Percentiles rank a stretch among this genome's conserved stretches.
These are phyloP conservation scores for Pseudogymnoascus sp. DNA, from an alignment of 2,329 filamentous ascomycete genomes.

Conservation along the genomic window DNA sequence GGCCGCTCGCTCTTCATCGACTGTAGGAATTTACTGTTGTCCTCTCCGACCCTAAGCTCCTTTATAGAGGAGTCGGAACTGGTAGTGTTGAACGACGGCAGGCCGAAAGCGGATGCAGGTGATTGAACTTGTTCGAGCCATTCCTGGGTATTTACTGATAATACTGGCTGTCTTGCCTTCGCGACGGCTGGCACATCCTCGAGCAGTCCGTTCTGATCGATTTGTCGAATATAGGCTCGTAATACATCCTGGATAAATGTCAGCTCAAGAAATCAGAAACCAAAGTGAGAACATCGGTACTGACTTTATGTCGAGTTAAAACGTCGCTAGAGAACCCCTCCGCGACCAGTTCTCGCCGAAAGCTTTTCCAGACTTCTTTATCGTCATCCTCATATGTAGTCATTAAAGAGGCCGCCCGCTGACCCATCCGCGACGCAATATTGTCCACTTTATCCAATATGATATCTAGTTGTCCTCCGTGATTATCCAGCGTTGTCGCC, in stretches of 20 bases:
- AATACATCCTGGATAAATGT: slow-evolving; percentile 44
- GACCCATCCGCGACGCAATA: slow-evolving; percentile 46
- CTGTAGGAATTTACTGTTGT: slow-evolving; percentile 27
- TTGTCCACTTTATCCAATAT: slow-evolving; percentile 56
- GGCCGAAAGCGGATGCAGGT: slow-evolving; percentile 11
- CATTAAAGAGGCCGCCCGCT: slow-evolving; percentile 31
- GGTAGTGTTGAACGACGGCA: slow-evolving; percentile 20
- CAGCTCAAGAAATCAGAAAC: slow-evolving; percentile 15
- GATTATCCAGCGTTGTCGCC: slow-evolving; percentile 22
- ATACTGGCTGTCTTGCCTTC: slow-evolving; percentile 26
- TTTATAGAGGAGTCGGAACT: slow-evolving; percentile 19
- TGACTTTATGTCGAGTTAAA: slow-evolving; percentile 51
- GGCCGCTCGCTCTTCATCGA: slow-evolving; percentile 24
- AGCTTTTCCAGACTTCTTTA: slow-evolving; percentile 50
- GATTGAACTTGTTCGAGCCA: slow-evolving; percentile 21
- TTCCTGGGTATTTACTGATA: slow-evolving; percentile 17
- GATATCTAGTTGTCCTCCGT: slow-evolving; percentile 37
- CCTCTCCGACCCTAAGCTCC: slow-evolving; percentile 23
- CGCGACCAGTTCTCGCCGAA: slow-evolving; percentile 49
- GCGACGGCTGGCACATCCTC: slow-evolving; percentile 34
- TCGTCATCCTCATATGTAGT: slow-evolving; percentile 36
- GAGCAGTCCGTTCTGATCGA: slow-evolving; percentile 50
- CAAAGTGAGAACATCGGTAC: slow-evolving; percentile 15
- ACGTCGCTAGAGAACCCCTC: slow-evolving; percentile 53
- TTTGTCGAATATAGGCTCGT: slow-evolving; percentile 53